Percentiles rank a stretch among this genome's conserved stretches.
Evolutionary conservation across 345 rosid genomes (phyloP).

Genomic region (Dovyalis caffra): DNA sequence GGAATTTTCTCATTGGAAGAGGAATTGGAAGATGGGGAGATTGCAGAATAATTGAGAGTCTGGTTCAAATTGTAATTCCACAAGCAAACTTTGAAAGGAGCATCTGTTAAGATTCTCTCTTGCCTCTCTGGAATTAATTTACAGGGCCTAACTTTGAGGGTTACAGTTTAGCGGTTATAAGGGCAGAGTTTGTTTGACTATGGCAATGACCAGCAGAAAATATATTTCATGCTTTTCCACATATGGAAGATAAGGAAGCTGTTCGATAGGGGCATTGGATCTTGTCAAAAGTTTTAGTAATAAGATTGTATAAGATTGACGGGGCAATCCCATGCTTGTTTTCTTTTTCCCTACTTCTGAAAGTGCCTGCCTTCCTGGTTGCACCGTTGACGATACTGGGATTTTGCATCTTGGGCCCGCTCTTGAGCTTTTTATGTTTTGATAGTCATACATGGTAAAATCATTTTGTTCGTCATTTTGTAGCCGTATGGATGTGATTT

Average conservation of each 20-base stretch:
- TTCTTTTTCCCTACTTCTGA: neutral
- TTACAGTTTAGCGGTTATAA: neutral
- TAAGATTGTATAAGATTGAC: too few relatives aligned
- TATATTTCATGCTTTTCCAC: neutral
- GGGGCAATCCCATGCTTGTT: neutral
- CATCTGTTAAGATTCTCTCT: neutral
- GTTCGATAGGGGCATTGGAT: neutral
- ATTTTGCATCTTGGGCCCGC: too few relatives aligned
- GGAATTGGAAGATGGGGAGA: constrained; percentile 90
- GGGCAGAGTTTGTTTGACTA: too few relatives aligned
- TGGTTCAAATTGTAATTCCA: neutral
- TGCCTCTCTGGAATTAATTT: neutral
- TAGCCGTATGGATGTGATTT: too few relatives aligned
- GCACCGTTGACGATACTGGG: too few relatives aligned
- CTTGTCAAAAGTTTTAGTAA: neutral
- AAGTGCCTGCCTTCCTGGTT: neutral
- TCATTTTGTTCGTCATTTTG: too few relatives aligned
- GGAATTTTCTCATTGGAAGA: constrained; percentile 22
- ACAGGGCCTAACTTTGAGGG: too few relatives aligned
- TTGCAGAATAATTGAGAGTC: constrained; percentile 37
- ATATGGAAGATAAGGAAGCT: neutral
- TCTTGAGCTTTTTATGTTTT: too few relatives aligned
- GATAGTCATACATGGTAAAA: too few relatives aligned
- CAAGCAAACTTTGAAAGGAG: neutral
- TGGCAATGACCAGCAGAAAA: neutral